phyloP scores from a whole-genome alignment of 1,284 basidiomycete genomes.

The Boletus holoroseus region DNA sequence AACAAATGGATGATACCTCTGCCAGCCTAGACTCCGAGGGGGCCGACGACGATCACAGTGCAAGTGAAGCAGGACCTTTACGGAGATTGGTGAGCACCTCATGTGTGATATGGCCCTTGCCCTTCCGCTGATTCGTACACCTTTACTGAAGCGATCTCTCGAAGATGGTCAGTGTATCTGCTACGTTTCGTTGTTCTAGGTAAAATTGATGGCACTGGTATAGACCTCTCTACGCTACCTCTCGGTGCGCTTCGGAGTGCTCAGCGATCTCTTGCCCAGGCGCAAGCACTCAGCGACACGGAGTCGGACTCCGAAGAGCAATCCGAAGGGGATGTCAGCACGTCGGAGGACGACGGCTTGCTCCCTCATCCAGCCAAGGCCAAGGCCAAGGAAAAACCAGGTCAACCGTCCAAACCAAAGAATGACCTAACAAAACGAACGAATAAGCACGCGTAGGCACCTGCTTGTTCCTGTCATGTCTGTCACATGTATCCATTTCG shows the following conservation, averaged over 20 bases:
- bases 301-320: conserved; percentile 30
- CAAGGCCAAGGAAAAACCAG: conserved; percentile 33
- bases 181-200: conserved; percentile 1
- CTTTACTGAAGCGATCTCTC: conserved; percentile 25
- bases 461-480: not conserved
- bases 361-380: conserved; percentile 14
- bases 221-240: conserved; percentile 55
- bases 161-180: conserved; percentile 24
- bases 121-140: conserved; percentile 27
- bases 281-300: conserved; percentile 35
- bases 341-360: conserved; percentile 30
- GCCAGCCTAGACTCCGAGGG: conserved; percentile 31
- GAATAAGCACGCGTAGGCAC: conserved; percentile 84
- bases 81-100: conserved; percentile 25
- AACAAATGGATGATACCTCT: conserved; percentile 14
- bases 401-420: conserved; percentile 38
- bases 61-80: conserved; percentile 26
- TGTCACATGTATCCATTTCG: conserved; percentile 3
- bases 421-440: conserved; percentile 56
- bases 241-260: conserved; percentile 66
- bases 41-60: conserved; percentile 13
- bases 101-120: not conserved
- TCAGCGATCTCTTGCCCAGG: conserved; percentile 47
- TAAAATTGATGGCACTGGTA: conserved; percentile 2
- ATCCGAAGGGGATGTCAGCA: conserved; percentile 26